Evolutionary conservation across 2,329 filamentous ascomycete species (phyloP), one percentile per base, ranked within the genome.

Genomic region (Phyllachora maydis): DNA sequence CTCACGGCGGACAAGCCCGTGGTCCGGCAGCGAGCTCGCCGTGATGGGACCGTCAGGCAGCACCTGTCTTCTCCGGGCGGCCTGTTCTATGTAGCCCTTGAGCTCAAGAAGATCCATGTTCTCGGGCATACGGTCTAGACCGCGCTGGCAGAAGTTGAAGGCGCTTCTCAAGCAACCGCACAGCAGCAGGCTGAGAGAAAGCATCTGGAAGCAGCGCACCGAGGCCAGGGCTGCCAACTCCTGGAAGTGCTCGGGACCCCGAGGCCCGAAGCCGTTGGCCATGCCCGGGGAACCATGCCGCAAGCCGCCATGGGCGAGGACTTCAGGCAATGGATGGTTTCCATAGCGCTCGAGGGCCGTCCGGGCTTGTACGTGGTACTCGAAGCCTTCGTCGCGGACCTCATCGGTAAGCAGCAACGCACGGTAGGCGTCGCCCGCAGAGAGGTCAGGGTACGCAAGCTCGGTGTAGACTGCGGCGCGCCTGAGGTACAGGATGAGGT

Each of bases 331-430:
- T 1, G 46, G 40, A 3, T 43, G 40, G 12, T 39, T 27, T 2
- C 35, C 32, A 35, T 51, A 49, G 26, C 43, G 35, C 29, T 52
- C 39, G 22, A 73, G 45, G 7, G 59, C 53, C 24, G 65, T 60
- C 5, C 57, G 34, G 6, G 72, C 70, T 35, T 64, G 52, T 10
- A 81, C 68, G 40, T 88, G 73, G 38, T 82, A 90, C 45, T 93
- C 81, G 35, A 77, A 83, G 18, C 66, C 64, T 30, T 85, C 76
- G 26, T 88, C 72, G 32, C 59, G 48, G 17, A 81, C 62, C 33
- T 88, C 79, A 40, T 95, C 85, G 10, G 76, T 64, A 22, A 98
- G 54, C 4, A 92, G 63, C n/a, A 95, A 59, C 1, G 83, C 82
- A 26, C 76, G 73, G 43, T 95, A 95, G 4, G 81, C 79, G 53